Evolutionary conservation across 2,329 filamentous ascomycete species (phyloP).

Genomic region (Beauveria brongniartii): DNA sequence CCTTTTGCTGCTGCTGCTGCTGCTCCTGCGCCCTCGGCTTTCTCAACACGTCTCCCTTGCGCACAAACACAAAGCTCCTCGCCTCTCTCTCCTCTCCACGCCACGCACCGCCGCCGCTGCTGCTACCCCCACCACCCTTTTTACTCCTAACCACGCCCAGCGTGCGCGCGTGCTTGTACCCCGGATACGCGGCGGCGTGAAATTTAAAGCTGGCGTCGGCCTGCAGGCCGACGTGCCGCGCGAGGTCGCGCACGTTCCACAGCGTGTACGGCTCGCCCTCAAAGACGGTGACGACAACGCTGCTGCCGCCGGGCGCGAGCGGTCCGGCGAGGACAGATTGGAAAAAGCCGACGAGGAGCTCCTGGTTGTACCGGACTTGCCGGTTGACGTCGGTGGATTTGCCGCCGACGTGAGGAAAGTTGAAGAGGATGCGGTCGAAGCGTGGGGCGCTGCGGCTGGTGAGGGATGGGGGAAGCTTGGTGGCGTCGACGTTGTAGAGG

Average conservation of each 20-base stretch:
- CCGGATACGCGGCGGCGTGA: slow-evolving; percentile 57
- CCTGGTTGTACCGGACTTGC: slow-evolving; percentile 87
- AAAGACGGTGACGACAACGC: slow-evolving; percentile 79
- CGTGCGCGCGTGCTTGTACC: slow-evolving; percentile 67
- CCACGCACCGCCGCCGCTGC: slow-evolving; percentile 30
- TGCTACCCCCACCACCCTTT: slow-evolving; percentile 32
- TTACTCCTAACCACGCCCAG: slow-evolving; percentile 53
- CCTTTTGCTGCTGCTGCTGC: slow-evolving; percentile 6
- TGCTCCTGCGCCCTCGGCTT: slow-evolving; percentile 18
- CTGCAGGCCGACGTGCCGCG: slow-evolving; percentile 63
- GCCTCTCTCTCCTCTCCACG: slow-evolving; percentile 36
- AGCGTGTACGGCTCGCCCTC: slow-evolving; percentile 90
- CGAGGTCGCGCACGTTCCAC: slow-evolving; percentile 90
- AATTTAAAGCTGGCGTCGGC: slow-evolving; percentile 66
- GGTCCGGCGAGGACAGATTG: slow-evolving; percentile 34
- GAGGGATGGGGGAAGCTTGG: slow-evolving; percentile 45
- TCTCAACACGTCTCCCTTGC: slow-evolving; percentile 41
- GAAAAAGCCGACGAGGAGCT: slow-evolving; percentile 65
- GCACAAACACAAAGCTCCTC: slow-evolving; percentile 55
- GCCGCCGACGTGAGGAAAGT: slow-evolving; percentile 94
- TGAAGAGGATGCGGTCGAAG: slow-evolving; percentile 79
- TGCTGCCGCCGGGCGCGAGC: slow-evolving; percentile 44
- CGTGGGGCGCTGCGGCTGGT: slow-evolving; percentile 16
- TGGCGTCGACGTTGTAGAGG: slow-evolving; percentile 59
- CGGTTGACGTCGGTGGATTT: slow-evolving; percentile 88